Conservation (phyloP, 1,284 basidiomycete genomes). For the Abortiporus biennis region DNA sequence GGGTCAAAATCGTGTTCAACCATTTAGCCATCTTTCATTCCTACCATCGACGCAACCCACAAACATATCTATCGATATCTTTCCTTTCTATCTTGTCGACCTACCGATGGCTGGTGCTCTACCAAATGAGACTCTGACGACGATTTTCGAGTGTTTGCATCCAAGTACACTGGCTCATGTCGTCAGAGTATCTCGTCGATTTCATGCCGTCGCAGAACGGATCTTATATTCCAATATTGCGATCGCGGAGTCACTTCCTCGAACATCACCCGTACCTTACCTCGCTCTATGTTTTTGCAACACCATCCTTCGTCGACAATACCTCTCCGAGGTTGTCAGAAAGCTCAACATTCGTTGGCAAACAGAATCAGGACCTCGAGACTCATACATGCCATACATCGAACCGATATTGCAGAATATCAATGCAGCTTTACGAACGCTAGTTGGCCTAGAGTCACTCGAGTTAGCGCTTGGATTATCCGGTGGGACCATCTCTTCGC, state of each 20-base stretch:
- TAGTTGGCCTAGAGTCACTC: slow-evolving; percentile 43
- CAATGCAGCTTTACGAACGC: slow-evolving; percentile 32
- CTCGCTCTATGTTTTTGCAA: slow-evolving; percentile 45
- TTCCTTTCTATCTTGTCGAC: no score
- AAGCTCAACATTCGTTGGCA: slow-evolving; percentile 52
- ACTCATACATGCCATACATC: slow-evolving; percentile 20
- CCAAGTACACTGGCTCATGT: slow-evolving; percentile 33
- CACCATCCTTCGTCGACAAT: slow-evolving; percentile 38
- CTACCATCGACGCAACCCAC: no score
- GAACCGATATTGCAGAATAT: slow-evolving; percentile 17
- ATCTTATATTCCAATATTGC: slow-evolving; percentile 47
- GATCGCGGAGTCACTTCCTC: slow-evolving; percentile 42
- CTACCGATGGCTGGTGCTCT: slow-evolving; percentile 23
- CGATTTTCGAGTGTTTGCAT: slow-evolving; percentile 42
- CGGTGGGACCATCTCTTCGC: slow-evolving; percentile 18
- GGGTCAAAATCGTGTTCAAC: no score
- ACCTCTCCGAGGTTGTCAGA: slow-evolving; percentile 39
- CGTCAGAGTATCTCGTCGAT: slow-evolving; percentile 40
- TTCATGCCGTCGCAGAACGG: slow-evolving; percentile 51
- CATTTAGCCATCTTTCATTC: no score
- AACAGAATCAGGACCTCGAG: slow-evolving; percentile 24
- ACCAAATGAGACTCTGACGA: slow-evolving; percentile 53
- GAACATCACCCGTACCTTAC: slow-evolving; percentile 33
- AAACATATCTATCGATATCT: no score
- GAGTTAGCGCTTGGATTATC: slow-evolving; percentile 46